Conservation (phyloP, 768 basidiomycete species). For the Hygrocybe coccinea region DNA sequence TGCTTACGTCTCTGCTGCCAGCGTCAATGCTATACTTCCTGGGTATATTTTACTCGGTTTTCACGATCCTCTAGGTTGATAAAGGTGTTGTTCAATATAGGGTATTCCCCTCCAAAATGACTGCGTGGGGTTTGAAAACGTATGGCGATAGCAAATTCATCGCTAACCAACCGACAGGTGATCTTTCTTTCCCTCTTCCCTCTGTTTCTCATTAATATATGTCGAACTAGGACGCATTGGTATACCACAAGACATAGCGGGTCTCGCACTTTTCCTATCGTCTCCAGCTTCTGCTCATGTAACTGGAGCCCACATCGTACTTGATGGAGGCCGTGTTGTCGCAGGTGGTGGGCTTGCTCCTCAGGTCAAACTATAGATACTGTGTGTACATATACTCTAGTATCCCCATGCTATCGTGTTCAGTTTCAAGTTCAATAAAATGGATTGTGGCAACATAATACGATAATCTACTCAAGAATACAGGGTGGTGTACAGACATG, state of each 20-base stretch:
- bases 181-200: conserved; percentile 8
- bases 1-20: conserved; percentile 23
- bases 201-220: neutral
- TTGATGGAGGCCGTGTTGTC: conserved; percentile 63
- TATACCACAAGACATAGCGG: conserved; percentile 61
- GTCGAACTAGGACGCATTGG: conserved; percentile 56
- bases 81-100: conserved; percentile 27
- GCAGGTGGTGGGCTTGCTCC: conserved; percentile 22
- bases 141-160: conserved; percentile 50
- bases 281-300: conserved; percentile 71
- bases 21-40: conserved; percentile 80
- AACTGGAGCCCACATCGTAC: conserved; percentile 64
- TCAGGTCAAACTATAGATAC: conserved; percentile 30
- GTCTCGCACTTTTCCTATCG: conserved; percentile 62
- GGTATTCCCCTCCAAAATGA: conserved; percentile 83
- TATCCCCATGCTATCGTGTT: no score
- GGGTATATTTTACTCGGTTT: conserved; percentile 43
- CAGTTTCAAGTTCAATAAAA: no score
- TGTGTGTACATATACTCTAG: no score
- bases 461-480: no score
- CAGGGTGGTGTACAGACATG: no score
- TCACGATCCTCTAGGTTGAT: neutral
- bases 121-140: conserved; percentile 59
- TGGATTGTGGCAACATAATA: no score
- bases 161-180: conserved; percentile 60